phyloP scores from a whole-genome alignment of 441 rosid genomes.

The Populus trichocarpa region DNA sequence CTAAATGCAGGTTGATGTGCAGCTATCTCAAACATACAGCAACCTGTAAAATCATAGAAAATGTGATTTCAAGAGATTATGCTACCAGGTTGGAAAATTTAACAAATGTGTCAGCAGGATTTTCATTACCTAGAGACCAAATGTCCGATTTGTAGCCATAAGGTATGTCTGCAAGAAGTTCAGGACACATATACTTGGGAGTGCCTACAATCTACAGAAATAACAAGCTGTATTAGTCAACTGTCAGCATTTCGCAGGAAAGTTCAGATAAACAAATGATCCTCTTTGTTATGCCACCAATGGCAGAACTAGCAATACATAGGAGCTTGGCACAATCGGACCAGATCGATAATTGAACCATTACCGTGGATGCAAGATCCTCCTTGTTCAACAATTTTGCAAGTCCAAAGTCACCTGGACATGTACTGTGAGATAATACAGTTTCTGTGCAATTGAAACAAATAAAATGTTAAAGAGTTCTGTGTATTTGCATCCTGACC shows the following conservation, averaged over 20 bases:
- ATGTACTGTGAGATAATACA: not conserved
- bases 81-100: not conserved
- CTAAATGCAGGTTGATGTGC: slow-evolving; percentile 66
- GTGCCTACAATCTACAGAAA: slow-evolving; percentile 54
- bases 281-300: not conserved
- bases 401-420: slow-evolving; percentile 65
- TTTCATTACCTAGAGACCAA: slow-evolving; percentile 57
- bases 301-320: not conserved
- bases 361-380: slow-evolving; percentile 59
- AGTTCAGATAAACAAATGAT: not conserved
- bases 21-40: slow-evolving; percentile 67
- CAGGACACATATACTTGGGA: slow-evolving; percentile 74
- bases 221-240: not conserved
- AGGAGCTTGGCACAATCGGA: not conserved
- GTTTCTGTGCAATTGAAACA: not conserved
- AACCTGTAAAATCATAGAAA: slow-evolving; percentile 35
- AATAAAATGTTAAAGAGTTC: not conserved
- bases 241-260: not conserved
- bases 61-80: not conserved
- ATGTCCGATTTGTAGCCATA: slow-evolving; percentile 74
- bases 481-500: too few relatives aligned
- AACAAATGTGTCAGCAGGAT: not conserved
- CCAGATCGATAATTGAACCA: not conserved
- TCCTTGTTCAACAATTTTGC: slow-evolving; percentile 58
- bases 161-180: slow-evolving; percentile 72